Evolutionary conservation across 345 rosid genomes (phyloP).

Genomic region (Populus pruinosa): DNA sequence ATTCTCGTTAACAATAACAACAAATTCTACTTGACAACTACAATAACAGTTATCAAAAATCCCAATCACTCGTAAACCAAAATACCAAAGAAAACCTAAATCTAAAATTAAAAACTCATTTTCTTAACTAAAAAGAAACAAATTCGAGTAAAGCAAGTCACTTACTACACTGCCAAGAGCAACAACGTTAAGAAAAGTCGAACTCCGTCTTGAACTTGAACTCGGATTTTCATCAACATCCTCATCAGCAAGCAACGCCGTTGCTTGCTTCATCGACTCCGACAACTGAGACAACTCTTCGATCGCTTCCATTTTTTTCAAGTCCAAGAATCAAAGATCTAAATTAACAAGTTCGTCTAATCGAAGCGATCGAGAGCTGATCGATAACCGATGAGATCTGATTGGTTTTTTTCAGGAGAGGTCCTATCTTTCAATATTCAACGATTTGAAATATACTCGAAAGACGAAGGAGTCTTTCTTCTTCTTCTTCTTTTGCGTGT

Average conservation of each 20-base stretch:
- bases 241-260: slow-evolving; percentile 84
- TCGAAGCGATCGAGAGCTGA: not conserved
- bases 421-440: too few relatives aligned
- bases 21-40: too few relatives aligned
- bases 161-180: slow-evolving; percentile 87
- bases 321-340: not conserved
- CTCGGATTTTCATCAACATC: slow-evolving; percentile 64
- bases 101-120: not conserved
- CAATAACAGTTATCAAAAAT: too few relatives aligned
- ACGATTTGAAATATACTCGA: not conserved
- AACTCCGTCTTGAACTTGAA: slow-evolving; percentile 59
- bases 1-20: too few relatives aligned
- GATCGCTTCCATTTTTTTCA: slow-evolving; percentile 74
- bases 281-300: slow-evolving; percentile 82
- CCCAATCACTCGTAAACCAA: not conserved
- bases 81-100: too few relatives aligned
- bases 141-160: not conserved
- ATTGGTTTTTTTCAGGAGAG: not conserved
- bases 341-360: too few relatives aligned
- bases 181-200: slow-evolving; percentile 78
- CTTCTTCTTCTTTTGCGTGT: not conserved
- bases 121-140: too few relatives aligned
- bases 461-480: not conserved
- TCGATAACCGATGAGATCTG: not conserved
- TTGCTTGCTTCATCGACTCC: slow-evolving; percentile 82